Base-by-base conservation (phyloP, 148 eudicot genomes). In the Camellia sinensis region DNA sequence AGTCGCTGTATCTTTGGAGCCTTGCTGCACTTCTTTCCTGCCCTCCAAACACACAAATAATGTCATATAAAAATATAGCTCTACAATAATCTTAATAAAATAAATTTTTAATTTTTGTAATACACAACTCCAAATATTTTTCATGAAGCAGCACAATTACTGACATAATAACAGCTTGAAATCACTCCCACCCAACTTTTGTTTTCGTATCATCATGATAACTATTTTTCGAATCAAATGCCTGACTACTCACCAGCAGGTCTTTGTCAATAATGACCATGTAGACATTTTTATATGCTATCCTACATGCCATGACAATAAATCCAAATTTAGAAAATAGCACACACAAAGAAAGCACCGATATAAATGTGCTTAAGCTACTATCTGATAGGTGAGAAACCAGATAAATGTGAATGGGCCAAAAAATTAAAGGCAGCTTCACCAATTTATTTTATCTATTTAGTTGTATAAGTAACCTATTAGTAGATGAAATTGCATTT, bases 21-120 rank as follows among this genome's bases (percentile, higher is more conserved):
- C 74, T 71, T 71, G n/a, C 74, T 71, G 56, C 56, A 71, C 74
- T 46, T 71, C 29, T 71, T 71, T 21, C 74, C 74, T 71, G 74
- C 22, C 3, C 15, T 29, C 73, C 53, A 45, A 40, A 52, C 73
- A 69, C 3, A 69, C 53, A 44, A 69, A 44, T 69, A 10, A 69
- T 43, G 6, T 43, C 53, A 69, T 69, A 4, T 48, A 45, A 11
- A 57, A 14, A 3, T 57, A 57, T 14, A 9, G 61, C 61, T 29
- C 37, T 69, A 11, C 17, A 22, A 22, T 48, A 3, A 67, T 9
- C 13, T 67, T 40, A 37, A 18, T 29, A 29, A 29, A 29, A 29
- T 29, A 29, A 29, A 29, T 1, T 29, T 29, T 29, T 1, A 29
- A 1, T 29, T 29, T 29, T 29, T 29, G 37, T 29, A 29, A 29